Conservation (phyloP, 75 land plant genomes). For the Azolla pinnata region DNA sequence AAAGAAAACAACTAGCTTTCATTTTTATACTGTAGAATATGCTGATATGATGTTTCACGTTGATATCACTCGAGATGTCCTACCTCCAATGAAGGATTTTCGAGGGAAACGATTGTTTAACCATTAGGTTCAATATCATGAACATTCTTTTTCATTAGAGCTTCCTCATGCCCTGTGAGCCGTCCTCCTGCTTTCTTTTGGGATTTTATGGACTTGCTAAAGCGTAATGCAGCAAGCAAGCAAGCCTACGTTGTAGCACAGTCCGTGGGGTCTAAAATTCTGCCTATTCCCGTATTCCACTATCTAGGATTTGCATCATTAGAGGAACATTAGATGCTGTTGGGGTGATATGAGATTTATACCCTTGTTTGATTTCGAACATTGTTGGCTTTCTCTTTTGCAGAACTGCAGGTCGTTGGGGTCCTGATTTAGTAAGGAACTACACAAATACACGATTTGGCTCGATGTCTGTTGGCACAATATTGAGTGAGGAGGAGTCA, state of each 20-base stretch:
- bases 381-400: no score
- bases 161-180: background rate
- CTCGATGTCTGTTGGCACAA: slow-evolving; percentile 38
- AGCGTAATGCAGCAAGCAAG: no score
- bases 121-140: background rate
- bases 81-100: background rate
- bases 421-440: slow-evolving; percentile 66
- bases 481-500: slow-evolving; percentile 60
- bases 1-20: background rate
- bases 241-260: no score
- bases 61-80: background rate
- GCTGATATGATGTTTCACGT: background rate
- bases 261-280: no score
- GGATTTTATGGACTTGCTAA: no score
- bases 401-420: slow-evolving; percentile 93
- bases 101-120: background rate
- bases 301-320: no score
- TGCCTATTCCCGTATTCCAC: no score
- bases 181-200: background rate
- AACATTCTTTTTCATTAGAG: background rate
- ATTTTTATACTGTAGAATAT: background rate
- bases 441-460: slow-evolving; percentile 83
- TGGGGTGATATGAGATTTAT: no score
- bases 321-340: no score
- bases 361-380: no score